phyloP scores from a whole-genome alignment of 805 yeast genomes.

The Candida sonorensis region DNA sequence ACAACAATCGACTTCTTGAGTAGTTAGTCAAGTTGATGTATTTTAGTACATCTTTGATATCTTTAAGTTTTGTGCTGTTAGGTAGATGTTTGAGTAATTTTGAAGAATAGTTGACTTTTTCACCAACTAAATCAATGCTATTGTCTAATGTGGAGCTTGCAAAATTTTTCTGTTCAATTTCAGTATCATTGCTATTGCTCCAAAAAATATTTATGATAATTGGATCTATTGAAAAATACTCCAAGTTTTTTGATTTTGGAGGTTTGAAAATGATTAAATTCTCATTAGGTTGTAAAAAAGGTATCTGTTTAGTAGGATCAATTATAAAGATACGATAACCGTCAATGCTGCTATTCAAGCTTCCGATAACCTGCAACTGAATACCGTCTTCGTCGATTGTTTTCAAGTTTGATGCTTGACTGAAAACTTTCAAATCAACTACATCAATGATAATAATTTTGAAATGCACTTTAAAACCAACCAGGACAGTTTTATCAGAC shows the following conservation, averaged over 20 bases:
- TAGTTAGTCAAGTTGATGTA: conserved; percentile 26
- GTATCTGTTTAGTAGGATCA: conserved; percentile 8
- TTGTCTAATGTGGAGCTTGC: no score
- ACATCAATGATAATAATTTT: conserved; percentile 23
- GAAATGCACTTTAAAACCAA: conserved; percentile 21
- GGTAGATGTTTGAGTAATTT: conserved; percentile 22
- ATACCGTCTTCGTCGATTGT: conserved; percentile 15
- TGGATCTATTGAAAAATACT: conserved; percentile 71
- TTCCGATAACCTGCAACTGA: conserved; percentile 21
- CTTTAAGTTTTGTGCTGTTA: conserved; percentile 8
- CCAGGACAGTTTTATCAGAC: conserved; percentile 12
- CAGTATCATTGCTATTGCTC: no score
- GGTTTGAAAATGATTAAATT: conserved; percentile 52
- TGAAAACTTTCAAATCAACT: conserved; percentile 11
- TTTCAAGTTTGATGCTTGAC: conserved; percentile 9
- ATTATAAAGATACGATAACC: conserved; percentile 12
- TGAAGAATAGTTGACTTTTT: conserved; percentile 19
- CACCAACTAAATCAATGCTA: no score
- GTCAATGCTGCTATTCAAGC: conserved; percentile 16
- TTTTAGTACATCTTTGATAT: conserved; percentile 21
- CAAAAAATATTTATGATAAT: conserved; percentile 53
- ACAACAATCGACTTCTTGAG: no score
- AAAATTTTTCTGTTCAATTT: no score
- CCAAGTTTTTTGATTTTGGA: conserved; percentile 65
- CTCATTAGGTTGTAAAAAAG: conserved; percentile 12